Evolutionary conservation across 2,329 filamentous ascomycete species (phyloP), one percentile per base, ranked within the genome.

Genomic region (Paraphaeosphaeria minitans): DNA sequence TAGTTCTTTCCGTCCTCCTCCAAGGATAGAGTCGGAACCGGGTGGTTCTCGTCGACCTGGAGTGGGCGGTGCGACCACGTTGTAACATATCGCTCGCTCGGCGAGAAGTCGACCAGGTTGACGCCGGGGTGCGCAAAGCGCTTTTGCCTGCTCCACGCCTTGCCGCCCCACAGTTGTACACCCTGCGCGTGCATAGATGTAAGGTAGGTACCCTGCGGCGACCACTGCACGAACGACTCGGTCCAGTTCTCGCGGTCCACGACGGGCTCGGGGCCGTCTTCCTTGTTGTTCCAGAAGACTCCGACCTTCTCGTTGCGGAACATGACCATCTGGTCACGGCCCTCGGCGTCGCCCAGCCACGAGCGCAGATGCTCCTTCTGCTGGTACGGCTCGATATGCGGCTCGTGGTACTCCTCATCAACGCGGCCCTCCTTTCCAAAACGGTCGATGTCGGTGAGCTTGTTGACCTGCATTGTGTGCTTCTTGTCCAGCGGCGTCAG

Each of bases 1-100:
- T 98, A 98, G 85, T 98, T 97, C 85, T 98, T 98, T 78, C 95
- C 95, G 70, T 99, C 94, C 73, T 99, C 95, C 72, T 98, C 95
- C 60, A 93, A 59, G 16, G 79, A 79, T 7, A 83, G 83, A 3
- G 91, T 89, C 52, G 97, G 84, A n/a, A 90, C 83, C 2, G 91
- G 89, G 77, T 96, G 90, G 65, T 91, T 90, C 69, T 98, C 95
- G 59, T 95, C 91, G 57, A 99, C 92, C 61, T 90, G 87, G 73
- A 99, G 96, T 24, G 95, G 93, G 52, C 92, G 87, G 79, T 94
- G 92, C 53, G 95, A 98, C 95, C 95, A 99, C 56, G 95, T 98
- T 57, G 94, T 93, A 56, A 99, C 78, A 80, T 97, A 99, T 74
- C 90, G 93, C 81, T 99, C 95, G 75, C 83, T 84, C 21, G 94